Evolutionary conservation across 2,329 filamentous ascomycete species (phyloP), one percentile per base, ranked within the genome.

Genomic region (Neopestalotiopsis sp.): DNA sequence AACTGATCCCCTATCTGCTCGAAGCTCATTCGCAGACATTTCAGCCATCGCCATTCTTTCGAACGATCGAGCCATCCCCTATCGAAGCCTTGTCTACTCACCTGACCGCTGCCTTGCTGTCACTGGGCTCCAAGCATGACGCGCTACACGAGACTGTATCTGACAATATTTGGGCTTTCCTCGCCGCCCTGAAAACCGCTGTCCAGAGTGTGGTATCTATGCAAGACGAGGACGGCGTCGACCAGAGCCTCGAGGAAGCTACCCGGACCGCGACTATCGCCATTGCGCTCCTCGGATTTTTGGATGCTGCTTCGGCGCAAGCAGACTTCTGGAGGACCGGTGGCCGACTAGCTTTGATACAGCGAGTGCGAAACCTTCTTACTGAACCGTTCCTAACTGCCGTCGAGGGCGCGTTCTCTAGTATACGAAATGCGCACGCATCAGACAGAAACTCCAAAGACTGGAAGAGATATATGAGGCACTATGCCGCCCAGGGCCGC

Each of bases 361-460:
- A 92, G 70, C 87, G 90, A 62, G 81, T 97, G 42, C 90, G 90
- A 66, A 85, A 87, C 40, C 87, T 97, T 20, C 84, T 99, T 13
- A 95, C 94, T 0, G 95, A 97, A 75, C 86, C 89, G 6, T 97
- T 97, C 77, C 86, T 98, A 72, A 89, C 97, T 13, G 91, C 93
- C 1, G 89, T 98, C 49, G 96, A 98, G 81, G 94, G 94, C 0
- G 93, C 94, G 9, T 91, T 97, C 69, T 98, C 95, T 9, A 94
- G 93, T 9, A 92, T 98, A 72, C 92, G 95, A 67, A 97, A 97
- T 80, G 88, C 91, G 2, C 90, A 89, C 72, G 87, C 87, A 34
- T 83, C 89, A 30, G 90, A 93, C 71, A 86, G 87, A 62, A 83
- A 88, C 34, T 84, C 93, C 24, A 92, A 90, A 75, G 93, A 97